Evolutionary conservation across 192 early-diverging fungal genomes (phyloP).

Genomic region (Lobosporangium transversale): DNA sequence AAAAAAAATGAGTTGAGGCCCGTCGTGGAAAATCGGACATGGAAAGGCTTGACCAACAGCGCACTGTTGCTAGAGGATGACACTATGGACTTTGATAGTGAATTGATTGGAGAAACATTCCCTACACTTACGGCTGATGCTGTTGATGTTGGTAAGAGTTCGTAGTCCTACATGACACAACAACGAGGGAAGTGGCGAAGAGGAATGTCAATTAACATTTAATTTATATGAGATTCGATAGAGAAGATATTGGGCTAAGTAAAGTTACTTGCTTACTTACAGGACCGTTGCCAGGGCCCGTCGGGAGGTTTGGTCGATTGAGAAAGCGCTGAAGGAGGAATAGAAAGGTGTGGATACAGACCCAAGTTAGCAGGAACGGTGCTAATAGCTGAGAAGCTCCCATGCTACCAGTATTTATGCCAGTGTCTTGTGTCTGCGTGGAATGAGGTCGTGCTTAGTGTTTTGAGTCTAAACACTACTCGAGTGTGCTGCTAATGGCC

Average conservation of each 20-base stretch:
- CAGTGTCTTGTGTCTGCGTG: too few relatives aligned
- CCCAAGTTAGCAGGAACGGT: constrained; percentile 47
- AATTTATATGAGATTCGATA: neutral
- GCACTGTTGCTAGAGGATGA: constrained; percentile 13
- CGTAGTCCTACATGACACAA: constrained; percentile 28
- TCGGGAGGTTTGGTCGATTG: constrained; percentile 44
- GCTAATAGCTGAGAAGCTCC: constrained; percentile 23
- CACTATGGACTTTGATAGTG: constrained; percentile 7
- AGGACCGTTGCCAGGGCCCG: constrained; percentile 38
- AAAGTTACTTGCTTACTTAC: constrained; percentile 9
- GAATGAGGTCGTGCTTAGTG: too few relatives aligned
- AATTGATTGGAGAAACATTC: neutral
- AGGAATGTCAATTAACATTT: neutral
- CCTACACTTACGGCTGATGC: neutral
- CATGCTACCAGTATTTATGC: too few relatives aligned
- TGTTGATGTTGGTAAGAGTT: constrained; percentile 29
- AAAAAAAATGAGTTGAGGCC: constrained; percentile 56
- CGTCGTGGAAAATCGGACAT: constrained; percentile 61
- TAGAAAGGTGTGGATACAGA: constrained; percentile 43
- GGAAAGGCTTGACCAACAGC: constrained; percentile 55
- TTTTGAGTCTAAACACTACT: too few relatives aligned
- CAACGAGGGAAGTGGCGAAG: neutral
- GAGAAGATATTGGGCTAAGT: neutral
- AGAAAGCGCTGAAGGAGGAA: constrained; percentile 49
- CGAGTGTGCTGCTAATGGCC: too few relatives aligned